Evolutionary conservation across 306 rosid species (phyloP), one percentile per base, ranked within the genome.

Genomic region (Citrullus amarus): DNA sequence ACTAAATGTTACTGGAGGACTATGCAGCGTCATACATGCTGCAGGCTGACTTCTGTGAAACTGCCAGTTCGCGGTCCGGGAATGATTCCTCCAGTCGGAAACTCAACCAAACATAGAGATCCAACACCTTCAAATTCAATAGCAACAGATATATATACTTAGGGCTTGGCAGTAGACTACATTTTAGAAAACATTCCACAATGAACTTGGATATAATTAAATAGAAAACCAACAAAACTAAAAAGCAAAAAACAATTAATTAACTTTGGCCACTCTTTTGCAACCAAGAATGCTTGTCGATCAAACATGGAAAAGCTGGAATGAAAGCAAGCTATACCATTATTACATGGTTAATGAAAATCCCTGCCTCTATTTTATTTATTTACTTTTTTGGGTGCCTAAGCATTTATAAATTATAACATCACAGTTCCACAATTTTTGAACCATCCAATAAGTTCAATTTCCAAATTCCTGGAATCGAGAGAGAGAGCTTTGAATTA

Each of bases 91-190:
- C 97, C 85, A 88, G 79, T 44, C 92, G 94, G 75, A 81, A 92
- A 86, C 99, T 95, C 93, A 95, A 86, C 99, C 97, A 95, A 74
- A 92, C 90, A 54, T 95, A 95, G 71, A 95, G 92, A 80, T 95
- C 99, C 91, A 95, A 82, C 50, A 95, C 97, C 99, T 92, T 84
- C 83, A 87, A 73, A 81, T 86, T 80, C 80, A 61, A 70, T 80
- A 85, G 79, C 85, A 79, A 77, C 3, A 63, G 83, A 75, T 62
- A 56, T 43, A 66, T 3, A 16, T 53, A 34, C 51, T 68, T 43
- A 75, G 78, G 66, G 34, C 20, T 69, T 69, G 56, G 76, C n/a
- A 43, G 76, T 11, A 25, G 28, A 25, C 28, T 25, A 25, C 17
- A 69, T n/a, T 20, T 69, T 11, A 22, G 59, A 48, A 20, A 48